Conservation (phyloP, 306 rosid genomes). For the Hippophae tibetana region DNA sequence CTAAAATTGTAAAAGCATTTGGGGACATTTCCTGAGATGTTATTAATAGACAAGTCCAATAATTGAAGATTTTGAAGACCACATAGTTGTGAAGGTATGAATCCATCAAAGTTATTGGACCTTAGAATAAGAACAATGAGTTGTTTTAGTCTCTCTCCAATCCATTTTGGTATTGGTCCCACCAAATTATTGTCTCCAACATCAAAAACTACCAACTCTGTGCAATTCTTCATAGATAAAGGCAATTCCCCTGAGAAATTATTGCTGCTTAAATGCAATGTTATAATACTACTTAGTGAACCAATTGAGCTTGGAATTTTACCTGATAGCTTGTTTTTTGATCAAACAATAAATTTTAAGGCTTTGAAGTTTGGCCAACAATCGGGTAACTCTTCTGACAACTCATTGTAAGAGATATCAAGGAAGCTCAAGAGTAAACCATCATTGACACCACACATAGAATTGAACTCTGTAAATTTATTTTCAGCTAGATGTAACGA, state of each 20-base stretch:
- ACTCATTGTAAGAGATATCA: background rate
- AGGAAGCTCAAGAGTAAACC: background rate
- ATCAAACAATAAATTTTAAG: background rate
- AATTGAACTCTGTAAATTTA: background rate
- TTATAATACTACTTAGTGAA: background rate
- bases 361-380: background rate
- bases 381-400: background rate
- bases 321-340: conserved; percentile 14
- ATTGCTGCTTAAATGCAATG: conserved; percentile 4
- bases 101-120: conserved; percentile 4
- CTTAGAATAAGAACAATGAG: background rate
- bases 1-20: conserved; percentile 7
- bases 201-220: background rate
- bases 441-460: background rate
- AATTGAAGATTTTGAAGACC: background rate
- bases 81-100: conserved; percentile 14
- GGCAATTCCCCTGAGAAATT: conserved; percentile 12
- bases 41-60: conserved; percentile 15
- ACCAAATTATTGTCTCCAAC: conserved; percentile 5
- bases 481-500: background rate
- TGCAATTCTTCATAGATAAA: background rate
- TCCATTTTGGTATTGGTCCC: conserved; percentile 25
- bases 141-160: conserved; percentile 1
- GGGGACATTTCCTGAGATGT: conserved; percentile 17
- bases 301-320: conserved; percentile 22